Evolutionary conservation across 129 eudicot genomes (phyloP).

Genomic region (Pseudognaphalium luteoalbum): DNA sequence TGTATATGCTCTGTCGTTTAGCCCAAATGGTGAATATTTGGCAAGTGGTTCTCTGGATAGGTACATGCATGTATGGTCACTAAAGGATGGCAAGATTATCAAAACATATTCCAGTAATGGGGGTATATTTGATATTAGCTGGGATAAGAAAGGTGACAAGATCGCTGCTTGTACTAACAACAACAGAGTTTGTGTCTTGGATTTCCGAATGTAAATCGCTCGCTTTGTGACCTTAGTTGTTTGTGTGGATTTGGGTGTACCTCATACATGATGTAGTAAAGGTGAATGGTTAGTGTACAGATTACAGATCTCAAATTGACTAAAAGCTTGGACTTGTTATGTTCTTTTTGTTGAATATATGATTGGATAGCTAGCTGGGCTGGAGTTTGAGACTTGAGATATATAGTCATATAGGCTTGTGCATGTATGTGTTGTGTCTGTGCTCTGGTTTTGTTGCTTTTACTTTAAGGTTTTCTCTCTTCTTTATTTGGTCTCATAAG

Average conservation of each 20-base stretch:
- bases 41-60: constrained; percentile 62
- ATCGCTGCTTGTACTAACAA: constrained; percentile 47
- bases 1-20: constrained; percentile 53
- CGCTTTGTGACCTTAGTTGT: neutral
- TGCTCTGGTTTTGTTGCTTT: neutral
- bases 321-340: neutral
- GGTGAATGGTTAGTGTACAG: neutral
- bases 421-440: neutral
- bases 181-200: constrained; percentile 42
- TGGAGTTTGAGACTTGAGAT: neutral
- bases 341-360: neutral
- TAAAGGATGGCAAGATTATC: constrained; percentile 49
- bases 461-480: neutral
- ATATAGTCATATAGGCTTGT: neutral
- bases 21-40: constrained; percentile 58
- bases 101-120: constrained; percentile 48
- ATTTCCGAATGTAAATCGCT: constrained; percentile 40
- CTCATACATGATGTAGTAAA: neutral
- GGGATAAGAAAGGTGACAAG: constrained; percentile 65
- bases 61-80: constrained; percentile 48
- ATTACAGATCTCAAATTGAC: no score
- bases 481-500: neutral
- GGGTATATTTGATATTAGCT: constrained; percentile 48
- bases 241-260: neutral
- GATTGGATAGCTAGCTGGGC: neutral